A percentile compares a stretch with the other conserved stretches of the same genome.
These are phyloP conservation scores for Colletotrichum euphorbiae DNA, from an alignment of 2,329 filamentous ascomycete genomes.

Conservation along the genomic window DNA sequence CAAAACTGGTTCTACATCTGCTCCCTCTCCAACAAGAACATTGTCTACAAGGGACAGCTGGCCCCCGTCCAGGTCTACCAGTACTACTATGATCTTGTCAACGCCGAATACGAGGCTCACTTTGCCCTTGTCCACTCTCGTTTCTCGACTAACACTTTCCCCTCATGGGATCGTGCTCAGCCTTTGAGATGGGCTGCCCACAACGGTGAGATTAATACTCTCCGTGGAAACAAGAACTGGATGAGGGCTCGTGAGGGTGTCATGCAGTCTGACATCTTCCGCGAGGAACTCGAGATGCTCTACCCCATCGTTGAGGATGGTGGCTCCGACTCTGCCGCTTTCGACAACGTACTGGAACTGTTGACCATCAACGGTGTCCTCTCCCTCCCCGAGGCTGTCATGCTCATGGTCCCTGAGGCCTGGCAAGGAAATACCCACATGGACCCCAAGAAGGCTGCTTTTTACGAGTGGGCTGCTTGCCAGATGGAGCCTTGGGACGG, in stretches of 20 bases:
- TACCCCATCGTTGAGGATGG: constrained; percentile 97
- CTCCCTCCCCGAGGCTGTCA: constrained; percentile 93
- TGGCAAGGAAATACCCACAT: constrained; percentile 95
- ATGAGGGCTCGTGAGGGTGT: constrained; percentile 97
- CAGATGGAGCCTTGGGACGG: constrained; percentile 99
- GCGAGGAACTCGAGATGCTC: constrained; percentile 88
- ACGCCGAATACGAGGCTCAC: constrained; percentile 96
- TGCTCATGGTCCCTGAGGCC: constrained; percentile 98
- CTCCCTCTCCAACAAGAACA: constrained; percentile 97
- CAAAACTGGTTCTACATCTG: constrained; percentile 99
- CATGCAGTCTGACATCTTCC: constrained; percentile 92
- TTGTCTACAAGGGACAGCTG: constrained; percentile 98
- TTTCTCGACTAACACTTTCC: constrained; percentile 98
- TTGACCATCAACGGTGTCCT: constrained; percentile 96
- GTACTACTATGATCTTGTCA: constrained; percentile 97
- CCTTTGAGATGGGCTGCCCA: constrained; percentile 96
- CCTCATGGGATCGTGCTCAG: constrained; percentile 97
- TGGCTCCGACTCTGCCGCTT: constrained; percentile 95
- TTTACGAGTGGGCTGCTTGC: constrained; percentile 98
- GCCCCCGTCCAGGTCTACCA: constrained; percentile 96
- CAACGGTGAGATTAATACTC: constrained; percentile 98
- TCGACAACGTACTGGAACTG: constrained; percentile 95
- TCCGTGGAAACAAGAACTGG: constrained; percentile 99
- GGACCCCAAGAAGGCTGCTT: constrained; percentile 95
- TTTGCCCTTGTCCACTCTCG: constrained; percentile 97